Evolutionary conservation across 2,329 filamentous ascomycete genomes (phyloP).

Genomic region (Drechslerella coelobrocha): DNA sequence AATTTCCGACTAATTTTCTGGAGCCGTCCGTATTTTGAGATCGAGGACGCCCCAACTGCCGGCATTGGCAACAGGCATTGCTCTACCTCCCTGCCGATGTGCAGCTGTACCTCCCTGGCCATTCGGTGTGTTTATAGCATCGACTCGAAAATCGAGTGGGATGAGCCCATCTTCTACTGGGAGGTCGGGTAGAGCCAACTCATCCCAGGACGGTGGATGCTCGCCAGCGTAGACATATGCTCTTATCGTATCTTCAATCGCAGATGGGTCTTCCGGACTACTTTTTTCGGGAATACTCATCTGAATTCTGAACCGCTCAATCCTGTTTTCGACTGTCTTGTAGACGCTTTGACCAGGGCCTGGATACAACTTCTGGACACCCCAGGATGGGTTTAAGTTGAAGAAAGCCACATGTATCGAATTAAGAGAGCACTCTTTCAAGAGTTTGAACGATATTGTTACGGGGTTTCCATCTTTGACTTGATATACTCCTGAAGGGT

Average conservation of each 20-base stretch:
- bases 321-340: not conserved
- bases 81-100: too few relatives aligned
- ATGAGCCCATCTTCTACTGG: constrained; percentile 1
- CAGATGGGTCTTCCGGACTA: not conserved
- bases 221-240: constrained; percentile 20
- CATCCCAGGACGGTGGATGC: constrained; percentile 24
- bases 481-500: constrained; percentile 9
- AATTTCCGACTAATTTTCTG: too few relatives aligned
- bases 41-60: too few relatives aligned
- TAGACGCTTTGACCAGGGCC: constrained; percentile 5
- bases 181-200: constrained; percentile 10
- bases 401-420: constrained; percentile 16
- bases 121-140: too few relatives aligned
- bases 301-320: not conserved
- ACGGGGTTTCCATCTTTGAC: not conserved
- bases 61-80: too few relatives aligned
- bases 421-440: not conserved
- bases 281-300: constrained; percentile 7
- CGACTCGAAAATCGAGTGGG: too few relatives aligned
- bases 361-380: constrained; percentile 22
- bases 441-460: constrained; percentile 4
- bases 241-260: constrained; percentile 27
- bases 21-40: too few relatives aligned
- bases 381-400: constrained; percentile 20
- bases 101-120: too few relatives aligned